A percentile compares a stretch with the other conserved stretches of the same genome.
phyloP scores from a whole-genome alignment of 225 moss, liverwort and hornwort species.

The Polytrichum commune region DNA sequence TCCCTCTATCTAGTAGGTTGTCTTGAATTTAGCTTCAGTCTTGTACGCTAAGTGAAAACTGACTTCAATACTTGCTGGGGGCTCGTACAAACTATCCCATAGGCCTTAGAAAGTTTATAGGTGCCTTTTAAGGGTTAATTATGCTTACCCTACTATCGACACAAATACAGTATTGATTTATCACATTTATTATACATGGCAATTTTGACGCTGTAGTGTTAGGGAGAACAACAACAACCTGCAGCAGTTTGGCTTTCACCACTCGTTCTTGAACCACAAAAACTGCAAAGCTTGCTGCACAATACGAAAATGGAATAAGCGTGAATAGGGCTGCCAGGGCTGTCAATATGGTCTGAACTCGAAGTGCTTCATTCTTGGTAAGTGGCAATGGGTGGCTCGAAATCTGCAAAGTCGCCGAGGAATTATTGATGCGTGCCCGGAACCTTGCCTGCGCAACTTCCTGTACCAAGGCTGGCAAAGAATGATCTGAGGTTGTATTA shows the following conservation, averaged over 20 bases:
- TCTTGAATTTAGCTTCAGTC: no score
- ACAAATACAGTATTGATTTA: no score
- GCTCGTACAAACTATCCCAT: no score
- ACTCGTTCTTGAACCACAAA: conserved; percentile 85
- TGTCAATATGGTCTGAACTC: conserved; percentile 65
- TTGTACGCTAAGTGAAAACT: no score
- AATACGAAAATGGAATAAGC: conserved; percentile 86
- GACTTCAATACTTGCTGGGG: no score
- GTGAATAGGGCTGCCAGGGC: conserved; percentile 83
- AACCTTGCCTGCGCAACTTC: conserved; percentile 70
- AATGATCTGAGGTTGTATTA: conserved; percentile 85
- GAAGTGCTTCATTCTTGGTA: conserved; percentile 69
- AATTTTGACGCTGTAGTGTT: not conserved
- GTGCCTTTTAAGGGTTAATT: no score
- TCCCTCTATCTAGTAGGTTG: no score
- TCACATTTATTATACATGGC: no score
- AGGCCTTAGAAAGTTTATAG: no score
- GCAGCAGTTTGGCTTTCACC: conserved; percentile 87
- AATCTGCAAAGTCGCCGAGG: conserved; percentile 52
- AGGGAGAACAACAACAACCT: conserved; percentile 34
- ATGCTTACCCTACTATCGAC: no score
- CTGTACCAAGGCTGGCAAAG: conserved; percentile 75
- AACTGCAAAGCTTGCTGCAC: conserved; percentile 81
- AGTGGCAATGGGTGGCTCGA: conserved; percentile 75
- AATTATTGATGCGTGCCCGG: conserved; percentile 35